Base-by-base conservation (phyloP, 495 filamentous ascomycete species). In the Trichoderma virens region DNA sequence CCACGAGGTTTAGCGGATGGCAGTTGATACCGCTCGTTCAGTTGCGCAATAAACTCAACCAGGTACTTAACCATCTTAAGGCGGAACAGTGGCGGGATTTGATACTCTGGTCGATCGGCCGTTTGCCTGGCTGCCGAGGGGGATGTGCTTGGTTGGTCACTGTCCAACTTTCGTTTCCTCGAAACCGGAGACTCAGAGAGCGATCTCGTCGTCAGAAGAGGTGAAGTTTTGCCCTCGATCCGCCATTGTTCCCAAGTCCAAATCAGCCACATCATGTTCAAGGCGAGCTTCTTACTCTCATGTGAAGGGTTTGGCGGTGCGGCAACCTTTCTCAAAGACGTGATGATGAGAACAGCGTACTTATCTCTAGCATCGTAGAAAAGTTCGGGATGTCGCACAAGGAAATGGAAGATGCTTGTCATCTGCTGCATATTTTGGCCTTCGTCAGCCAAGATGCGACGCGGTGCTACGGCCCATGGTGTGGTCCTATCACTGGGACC, bases 351-450 rank as follows among this genome's bases (percentile, higher is more conserved):
- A 64, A 88, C 86, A 13, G 92, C 84, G 61, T 97, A 95, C 68
- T 91, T 90, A 63, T 98, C 95, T 63, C 95, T 80, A 1, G 92
- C 91, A 64, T 99, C 93, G 66, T 95, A 98, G 76, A 99, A 98
- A 20, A 98, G 79, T 70, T 93, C 90, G 2, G 92, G 89, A 71
- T 98, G 93, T 56, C 90, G 83, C 35, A 97, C 95, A 18, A 99
- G 78, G 73, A 98, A 99, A 68, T 97, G 88, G 74, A 97, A 98
- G 67, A 99, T 98, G 74, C 90, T 92, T 38, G 92, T 97, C 73
- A 97, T 87, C 76, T 98, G 95, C 75, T 96, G 93, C 64, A 93
- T 81, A 68, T 99, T 99, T 66, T 92, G 90, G n/a, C 89, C 92
- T 72, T 99, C 95, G 74, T 99, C 95, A 8, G 90, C 87, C 61